Conservation (phyloP, 305 asterid genomes). For the Ajuga reptans region DNA sequence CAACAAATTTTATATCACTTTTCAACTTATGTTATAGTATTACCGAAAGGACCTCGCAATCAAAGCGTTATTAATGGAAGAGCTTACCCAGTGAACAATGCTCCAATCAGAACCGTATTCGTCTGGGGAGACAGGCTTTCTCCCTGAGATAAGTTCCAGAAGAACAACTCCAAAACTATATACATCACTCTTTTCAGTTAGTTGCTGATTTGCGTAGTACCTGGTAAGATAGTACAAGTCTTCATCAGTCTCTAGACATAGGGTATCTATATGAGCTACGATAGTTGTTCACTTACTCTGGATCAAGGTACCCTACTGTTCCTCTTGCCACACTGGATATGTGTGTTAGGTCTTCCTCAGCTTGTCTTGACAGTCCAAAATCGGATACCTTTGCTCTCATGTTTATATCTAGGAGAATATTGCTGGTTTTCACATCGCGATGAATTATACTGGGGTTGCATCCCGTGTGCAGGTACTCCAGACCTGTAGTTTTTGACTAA, state of each 20-base stretch:
- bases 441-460: constrained; percentile 96
- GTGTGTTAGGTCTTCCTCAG: constrained; percentile 89
- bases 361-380: constrained; percentile 96
- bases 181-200: constrained; percentile 90
- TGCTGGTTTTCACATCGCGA: constrained; percentile 87
- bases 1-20: too few relatives aligned
- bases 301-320: constrained; percentile 95
- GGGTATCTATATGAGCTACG: neutral
- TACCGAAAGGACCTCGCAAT: too few relatives aligned
- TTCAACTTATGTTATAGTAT: too few relatives aligned
- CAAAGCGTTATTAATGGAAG: too few relatives aligned
- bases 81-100: constrained; percentile 94
- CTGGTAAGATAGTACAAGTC: constrained; percentile 26
- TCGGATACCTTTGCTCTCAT: constrained; percentile 98
- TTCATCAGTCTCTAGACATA: constrained; percentile 11
- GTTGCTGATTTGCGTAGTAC: constrained; percentile 90
- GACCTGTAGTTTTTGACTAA: constrained; percentile 40
- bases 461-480: constrained; percentile 94
- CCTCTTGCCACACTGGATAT: constrained; percentile 92
- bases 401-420: constrained; percentile 76
- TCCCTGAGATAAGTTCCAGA: constrained; percentile 80
- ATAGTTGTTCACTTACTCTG: constrained; percentile 52
- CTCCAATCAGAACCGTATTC: constrained; percentile 94
- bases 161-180: constrained; percentile 93
- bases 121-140: constrained; percentile 77